phyloP scores from a whole-genome alignment of 768 basidiomycete genomes.

The Chalciporus pseudorubinellus region DNA sequence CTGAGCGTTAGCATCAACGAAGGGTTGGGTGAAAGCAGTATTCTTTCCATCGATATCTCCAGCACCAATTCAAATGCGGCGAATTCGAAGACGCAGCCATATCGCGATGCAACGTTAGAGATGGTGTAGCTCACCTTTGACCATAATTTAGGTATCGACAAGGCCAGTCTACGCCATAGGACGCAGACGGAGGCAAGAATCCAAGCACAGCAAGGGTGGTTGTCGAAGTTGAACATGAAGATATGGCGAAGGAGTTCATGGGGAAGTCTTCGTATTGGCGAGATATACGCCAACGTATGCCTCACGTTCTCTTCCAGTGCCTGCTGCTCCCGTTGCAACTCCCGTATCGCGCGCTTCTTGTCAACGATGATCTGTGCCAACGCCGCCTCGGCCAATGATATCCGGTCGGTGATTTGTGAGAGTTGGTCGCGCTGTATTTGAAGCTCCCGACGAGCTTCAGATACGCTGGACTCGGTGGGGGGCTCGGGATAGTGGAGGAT shows the following conservation, averaged over 20 bases:
- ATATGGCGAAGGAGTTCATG: slow-evolving; percentile 71
- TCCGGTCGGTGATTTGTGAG: slow-evolving; percentile 41
- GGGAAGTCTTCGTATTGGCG: slow-evolving; percentile 70
- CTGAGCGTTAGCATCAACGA: neutral
- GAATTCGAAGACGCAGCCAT: slow-evolving; percentile 5
- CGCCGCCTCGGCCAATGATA: slow-evolving; percentile 50
- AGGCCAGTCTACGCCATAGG: slow-evolving; percentile 62
- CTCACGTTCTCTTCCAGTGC: slow-evolving; percentile 47
- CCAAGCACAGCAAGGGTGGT: slow-evolving; percentile 75
- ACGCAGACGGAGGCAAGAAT: slow-evolving; percentile 66
- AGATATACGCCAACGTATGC: slow-evolving; percentile 60
- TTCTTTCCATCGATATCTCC: slow-evolving; percentile 14
- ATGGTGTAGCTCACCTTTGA: slow-evolving; percentile 57
- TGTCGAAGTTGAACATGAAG: slow-evolving; percentile 67
- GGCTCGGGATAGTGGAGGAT: slow-evolving; percentile 47
- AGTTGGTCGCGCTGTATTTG: slow-evolving; percentile 26
- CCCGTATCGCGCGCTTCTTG: slow-evolving; percentile 50
- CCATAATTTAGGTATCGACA: slow-evolving; percentile 71
- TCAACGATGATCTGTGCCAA: slow-evolving; percentile 60
- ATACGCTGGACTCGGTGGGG: slow-evolving; percentile 53
- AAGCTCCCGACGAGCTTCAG: slow-evolving; percentile 51
- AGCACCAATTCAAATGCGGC: slow-evolving; percentile 16
- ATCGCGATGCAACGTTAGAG: neutral
- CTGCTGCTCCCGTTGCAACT: slow-evolving; percentile 49
- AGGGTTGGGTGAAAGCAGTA: slow-evolving; percentile 6